Evolutionary conservation across 345 rosid species (phyloP), one percentile per base, ranked within the genome.

Genomic region (Ailanthus altissimus): DNA sequence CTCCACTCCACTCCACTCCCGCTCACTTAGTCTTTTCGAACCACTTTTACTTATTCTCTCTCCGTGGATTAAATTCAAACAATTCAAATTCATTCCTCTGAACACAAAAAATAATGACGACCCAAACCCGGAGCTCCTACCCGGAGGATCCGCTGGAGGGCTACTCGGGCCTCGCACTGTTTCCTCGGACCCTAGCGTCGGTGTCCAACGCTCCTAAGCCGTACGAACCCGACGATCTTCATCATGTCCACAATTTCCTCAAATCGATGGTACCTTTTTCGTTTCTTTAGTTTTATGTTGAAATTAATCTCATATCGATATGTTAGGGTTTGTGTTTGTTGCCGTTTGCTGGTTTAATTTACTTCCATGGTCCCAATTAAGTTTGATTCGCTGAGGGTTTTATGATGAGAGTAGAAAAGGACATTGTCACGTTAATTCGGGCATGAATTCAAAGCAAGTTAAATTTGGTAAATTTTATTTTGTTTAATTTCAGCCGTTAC

Each of bases 131-230:
- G 79, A 56, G 57, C 75, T 21, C 79, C 11, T 70, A 50, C 46
- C 49, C 71, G 67, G 73, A 83, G 56, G 93, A 88, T 88, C 94
- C 97, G 5, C 79, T 94, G 16, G 85, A 70, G 26, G 84, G 67
- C 50, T 89, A 84, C 76, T 82, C 82, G 2, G 92, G 88, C 5
- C 85, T 90, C 47, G 79, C 94, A n/a, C 89, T 93, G 78, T 90
- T 91, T 64, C 88, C 88, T 51, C 85, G 90, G 13, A 86, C 94
- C 2, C 80, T 95, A 13, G 82, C 88, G 32, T 84, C 85, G 46
- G 79, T 84, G 53, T 81, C 85, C 12, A 67, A 59, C 43, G 84
- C 84, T 69, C 69, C 86, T 65, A 73, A n/a, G 14, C 82, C 78
- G 3, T 42, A 25, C 81, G 83, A 71, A 70, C 79, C 90, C 50